Percentiles rank a stretch among this genome's conserved stretches.
These are phyloP conservation scores for Sugiyamaella mastotermitis DNA, from an alignment of 805 yeast genomes.

Conservation along the genomic window DNA sequence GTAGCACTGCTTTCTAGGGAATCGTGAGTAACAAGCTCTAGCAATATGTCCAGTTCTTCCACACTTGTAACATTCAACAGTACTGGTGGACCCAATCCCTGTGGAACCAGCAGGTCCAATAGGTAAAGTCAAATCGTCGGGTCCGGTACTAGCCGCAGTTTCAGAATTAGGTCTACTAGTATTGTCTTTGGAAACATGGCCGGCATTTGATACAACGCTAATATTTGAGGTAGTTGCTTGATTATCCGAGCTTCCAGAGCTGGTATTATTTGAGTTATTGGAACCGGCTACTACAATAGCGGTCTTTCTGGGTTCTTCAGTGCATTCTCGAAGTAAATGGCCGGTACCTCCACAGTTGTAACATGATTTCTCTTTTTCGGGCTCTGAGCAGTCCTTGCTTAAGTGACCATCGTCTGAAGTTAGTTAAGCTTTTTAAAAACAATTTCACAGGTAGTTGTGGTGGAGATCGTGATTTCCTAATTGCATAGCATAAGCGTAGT, in stretches of 20 bases:
- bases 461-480: too few species aligned
- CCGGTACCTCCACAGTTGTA: constrained; percentile 91
- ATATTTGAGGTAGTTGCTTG: neutral
- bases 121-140: too few species aligned
- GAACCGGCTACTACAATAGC: constrained; percentile 8
- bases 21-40: constrained; percentile 61
- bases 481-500: neutral
- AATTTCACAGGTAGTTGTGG: constrained; percentile 1
- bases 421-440: neutral
- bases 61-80: constrained; percentile 76
- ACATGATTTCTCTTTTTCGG: constrained; percentile 80
- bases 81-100: constrained; percentile 38
- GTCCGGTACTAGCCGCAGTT: constrained; percentile 8
- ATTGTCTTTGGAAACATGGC: neutral
- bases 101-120: constrained; percentile 17
- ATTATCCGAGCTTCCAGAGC: neutral
- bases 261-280: neutral
- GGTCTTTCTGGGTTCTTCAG: constrained; percentile 15
- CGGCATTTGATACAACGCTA: neutral
- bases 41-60: constrained; percentile 89
- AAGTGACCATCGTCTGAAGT: constrained; percentile 53
- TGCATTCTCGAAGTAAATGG: constrained; percentile 81
- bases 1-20: constrained; percentile 76
- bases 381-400: constrained; percentile 83
- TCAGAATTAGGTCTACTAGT: neutral